These are phyloP conservation scores for Pythium pyrilobum DNA, from an alignment of 352 stramenopile species.

Conservation along the genomic window DNA sequence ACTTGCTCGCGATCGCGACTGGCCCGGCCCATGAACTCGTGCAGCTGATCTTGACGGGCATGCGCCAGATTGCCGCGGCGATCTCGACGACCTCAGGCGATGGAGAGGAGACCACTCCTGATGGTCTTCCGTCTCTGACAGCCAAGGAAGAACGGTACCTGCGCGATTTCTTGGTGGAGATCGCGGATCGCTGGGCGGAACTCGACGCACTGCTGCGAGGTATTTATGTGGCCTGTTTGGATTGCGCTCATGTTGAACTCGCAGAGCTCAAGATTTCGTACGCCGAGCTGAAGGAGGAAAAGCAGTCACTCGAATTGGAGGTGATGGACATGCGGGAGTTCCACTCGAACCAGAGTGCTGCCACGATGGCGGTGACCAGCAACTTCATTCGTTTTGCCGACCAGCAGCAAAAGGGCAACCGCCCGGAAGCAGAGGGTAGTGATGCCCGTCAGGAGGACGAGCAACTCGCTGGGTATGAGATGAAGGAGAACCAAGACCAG, in stretches of 20 bases:
- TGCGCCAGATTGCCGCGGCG: slow-evolving; percentile 32
- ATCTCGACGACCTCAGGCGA: slow-evolving; percentile 9
- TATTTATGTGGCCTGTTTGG: neutral
- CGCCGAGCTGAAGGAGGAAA: neutral
- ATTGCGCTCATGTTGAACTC: neutral
- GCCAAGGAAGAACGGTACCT: slow-evolving; percentile 16
- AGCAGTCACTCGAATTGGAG: slow-evolving; percentile 13
- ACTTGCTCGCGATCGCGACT: slow-evolving; percentile 32
- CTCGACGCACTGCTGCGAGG: slow-evolving; percentile 6
- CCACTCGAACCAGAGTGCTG: slow-evolving; percentile 7
- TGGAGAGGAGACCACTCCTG: neutral
- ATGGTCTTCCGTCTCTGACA: slow-evolving; percentile 8
- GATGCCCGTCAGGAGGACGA: neutral
- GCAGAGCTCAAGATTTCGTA: neutral
- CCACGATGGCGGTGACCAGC: slow-evolving; percentile 7
- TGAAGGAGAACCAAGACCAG: neutral
- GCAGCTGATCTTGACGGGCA: slow-evolving; percentile 39
- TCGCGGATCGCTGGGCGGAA: slow-evolving; percentile 9
- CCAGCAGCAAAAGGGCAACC: neutral
- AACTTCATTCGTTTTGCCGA: slow-evolving; percentile 21
- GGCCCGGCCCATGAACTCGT: slow-evolving; percentile 38
- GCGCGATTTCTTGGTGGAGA: slow-evolving; percentile 18
- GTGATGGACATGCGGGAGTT: slow-evolving; percentile 17
- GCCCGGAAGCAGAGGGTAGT: slow-evolving; percentile 8
- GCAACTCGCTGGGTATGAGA: slow-evolving; percentile 6